Evolutionary conservation across 176 grass and related monocot genomes (phyloP), one percentile per base, ranked within the genome.

Genomic region (Chrysopogon serrulatus): DNA sequence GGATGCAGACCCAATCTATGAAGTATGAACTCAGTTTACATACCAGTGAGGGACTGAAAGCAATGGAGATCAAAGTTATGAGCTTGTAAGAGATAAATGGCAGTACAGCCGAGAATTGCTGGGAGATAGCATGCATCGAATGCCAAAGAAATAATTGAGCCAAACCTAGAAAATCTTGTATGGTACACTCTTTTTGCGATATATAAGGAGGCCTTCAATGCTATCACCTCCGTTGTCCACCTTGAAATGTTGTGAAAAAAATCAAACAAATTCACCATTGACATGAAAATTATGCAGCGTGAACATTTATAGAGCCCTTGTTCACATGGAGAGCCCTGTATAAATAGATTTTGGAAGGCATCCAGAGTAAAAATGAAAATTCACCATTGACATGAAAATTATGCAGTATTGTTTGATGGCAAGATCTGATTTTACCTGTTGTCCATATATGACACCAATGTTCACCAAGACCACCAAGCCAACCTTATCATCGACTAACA

Each of bases 81-180:
- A 13, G 95, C 95, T 14, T 90, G 88, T 24, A 98, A 82, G 36
- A 95, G 89, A 48, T 98, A 90, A 7, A 95, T 98, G 72, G 92
- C 95, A n/a, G 59, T 87, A 65, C 95, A 98, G 26, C 95, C 95
- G 95, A 98, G 3, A 98, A 84, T 79, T 95, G 95, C 87, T 98
- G 95, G 41, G 95, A 93, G 82, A 98, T 98, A 28, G 95, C 95
- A 12, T 95, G 90, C 95, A 98, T 98, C 1, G 92, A 98, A 68
- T 98, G 95, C 92, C 95, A 98, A 66, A 98, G 88, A 89, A n/a
- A n/a, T n/a, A n/a, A n/a, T n/a, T n/a, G n/a, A n/a, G n/a, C n/a
- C n/a, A n/a, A n/a, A n/a, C n/a, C n/a, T n/a, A n/a, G n/a, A n/a
- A n/a, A n/a, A n/a, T n/a, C n/a, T n/a, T n/a, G n/a, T n/a, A n/a